Percentiles rank a stretch among this genome's conserved stretches.
Conservation (phyloP, 352 stramenopile species). For the Phytophthora citricola region DNA sequence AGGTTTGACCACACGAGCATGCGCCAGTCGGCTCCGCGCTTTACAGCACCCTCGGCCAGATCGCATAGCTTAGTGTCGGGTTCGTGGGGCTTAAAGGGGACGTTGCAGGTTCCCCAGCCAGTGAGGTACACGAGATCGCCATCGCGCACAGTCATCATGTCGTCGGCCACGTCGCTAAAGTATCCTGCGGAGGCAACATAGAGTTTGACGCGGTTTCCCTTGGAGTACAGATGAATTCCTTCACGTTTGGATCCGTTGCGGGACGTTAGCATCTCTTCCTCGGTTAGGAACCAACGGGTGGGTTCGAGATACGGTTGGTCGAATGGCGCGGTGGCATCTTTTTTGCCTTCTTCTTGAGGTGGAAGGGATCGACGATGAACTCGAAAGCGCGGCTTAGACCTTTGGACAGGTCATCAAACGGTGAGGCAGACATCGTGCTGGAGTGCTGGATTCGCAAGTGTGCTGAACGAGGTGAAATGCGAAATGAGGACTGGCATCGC, state of each 20-base stretch:
- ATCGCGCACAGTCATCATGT: conserved; percentile 34
- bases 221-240: conserved; percentile 46
- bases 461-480: conserved; percentile 1
- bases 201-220: conserved; percentile 53
- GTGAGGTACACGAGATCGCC: conserved; percentile 54
- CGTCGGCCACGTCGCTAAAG: conserved; percentile 54
- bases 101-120: conserved; percentile 65
- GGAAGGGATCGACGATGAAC: conserved; percentile 41
- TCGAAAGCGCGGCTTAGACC: conserved; percentile 34
- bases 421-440: conserved; percentile 18
- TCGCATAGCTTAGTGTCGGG: conserved; percentile 44
- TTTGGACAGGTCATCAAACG: conserved; percentile 19
- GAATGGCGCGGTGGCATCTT: conserved; percentile 29
- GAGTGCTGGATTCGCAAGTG: conserved; percentile 4
- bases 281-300: conserved; percentile 61
- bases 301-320: conserved; percentile 58
- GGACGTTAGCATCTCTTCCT: conserved; percentile 56
- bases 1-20: conserved; percentile 70
- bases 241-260: conserved; percentile 45
- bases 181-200: conserved; percentile 53
- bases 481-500: conserved; percentile 2
- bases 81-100: conserved; percentile 51
- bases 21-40: conserved; percentile 50
- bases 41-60: conserved; percentile 41
- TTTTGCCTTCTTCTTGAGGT: conserved; percentile 27